Base-by-base conservation (phyloP, 306 rosid genomes). In the Trifolium dubium region DNA sequence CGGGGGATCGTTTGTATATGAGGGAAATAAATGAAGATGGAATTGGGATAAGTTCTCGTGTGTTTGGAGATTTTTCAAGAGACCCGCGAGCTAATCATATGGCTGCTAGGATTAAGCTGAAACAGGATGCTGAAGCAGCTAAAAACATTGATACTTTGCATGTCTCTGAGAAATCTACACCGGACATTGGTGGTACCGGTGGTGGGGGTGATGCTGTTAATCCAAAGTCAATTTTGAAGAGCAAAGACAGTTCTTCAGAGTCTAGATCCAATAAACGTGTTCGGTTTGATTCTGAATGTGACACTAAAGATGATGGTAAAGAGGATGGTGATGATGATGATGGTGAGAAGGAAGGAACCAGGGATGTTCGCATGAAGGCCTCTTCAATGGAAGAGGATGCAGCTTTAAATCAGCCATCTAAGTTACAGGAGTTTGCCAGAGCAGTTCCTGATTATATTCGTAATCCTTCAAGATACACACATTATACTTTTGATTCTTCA, bases 71-170 rank as follows among this genome's bases (percentile, higher is more conserved):
- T 68, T 79, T 88, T 56, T 83, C 34, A 41, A 81, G 89, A 69
- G 98, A 93, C 70, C 97, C 94, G 0, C 96, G 98, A 0, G 98
- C 98, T 0, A 93, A 91, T 81, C 98, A 88, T 72, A 18, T 76
- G 77, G 98, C 98, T 30, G 98, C 98, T 0, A 84, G 81, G 77
- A 60, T 87, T 68, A 84, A 90, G 86, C 83, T 92, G 62, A 56
- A 81, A 61, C 89, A 90, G 71, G 96, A 89, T 77, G 89, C 82
- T 9, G 92, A 85, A 79, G 87, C 88, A 18, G 88, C 96, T 61
- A 71, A 82, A 8, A 76, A 69, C 23, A 85, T 86, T 34, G 85
- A 75, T 82, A 79, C 81, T n/a, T 67, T 86, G 84, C 83, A 55
- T 46, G 92, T 89, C 39, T 85, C 93, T 19, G 84, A 83, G 61